Evolutionary conservation across 176 grass and related monocot genomes (phyloP), one percentile per base, ranked within the genome.

Genomic region (Cenchrus purpureus): DNA sequence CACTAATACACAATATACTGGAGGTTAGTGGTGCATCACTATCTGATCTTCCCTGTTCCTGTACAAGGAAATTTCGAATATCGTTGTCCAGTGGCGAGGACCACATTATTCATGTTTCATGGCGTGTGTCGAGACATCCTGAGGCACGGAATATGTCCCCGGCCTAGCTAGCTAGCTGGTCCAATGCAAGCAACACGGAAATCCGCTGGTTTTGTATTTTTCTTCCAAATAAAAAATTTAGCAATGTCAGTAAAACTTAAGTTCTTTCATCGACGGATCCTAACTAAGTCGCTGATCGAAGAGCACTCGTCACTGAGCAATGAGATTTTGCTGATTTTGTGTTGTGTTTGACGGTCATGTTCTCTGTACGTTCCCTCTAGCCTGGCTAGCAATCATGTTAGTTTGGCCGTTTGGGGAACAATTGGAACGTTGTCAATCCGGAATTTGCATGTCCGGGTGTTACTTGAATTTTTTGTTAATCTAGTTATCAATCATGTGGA

Each of bases 11-110:
- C 34, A 37, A 37, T 37, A 42, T 45, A 49, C 3, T 59, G 13
- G 29, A 31, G 85, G 85, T 68, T 60, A 76, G 85, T 87, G 85
- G 51, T 19, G 12, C 85, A 45, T 82, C 85, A 25, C 71, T 19
- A 51, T 87, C 85, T 67, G n/a, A 49, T 66, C 78, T 37, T 56
- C 40, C 58, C 78, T 87, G 1, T 20, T 16, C 1, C 16, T 60
- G 85, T 68, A 50, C 85, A 74, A 59, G 22, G 29, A 81, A 65
- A 65, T 25, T 25, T 25, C 25, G 34, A 75, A 66, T 28, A 65
- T 55, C 59, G 44, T 10, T 74, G 59, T 65, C 77, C 50, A 17
- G 1, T 49, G 48, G 32, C 20, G 8, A 65, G 60, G 82, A 76
- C 72, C 82, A 6, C 64, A 5, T 78, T 22, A 5, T 78, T 22